phyloP scores from a whole-genome alignment of 345 rosid species.

The Sonneratia alba region DNA sequence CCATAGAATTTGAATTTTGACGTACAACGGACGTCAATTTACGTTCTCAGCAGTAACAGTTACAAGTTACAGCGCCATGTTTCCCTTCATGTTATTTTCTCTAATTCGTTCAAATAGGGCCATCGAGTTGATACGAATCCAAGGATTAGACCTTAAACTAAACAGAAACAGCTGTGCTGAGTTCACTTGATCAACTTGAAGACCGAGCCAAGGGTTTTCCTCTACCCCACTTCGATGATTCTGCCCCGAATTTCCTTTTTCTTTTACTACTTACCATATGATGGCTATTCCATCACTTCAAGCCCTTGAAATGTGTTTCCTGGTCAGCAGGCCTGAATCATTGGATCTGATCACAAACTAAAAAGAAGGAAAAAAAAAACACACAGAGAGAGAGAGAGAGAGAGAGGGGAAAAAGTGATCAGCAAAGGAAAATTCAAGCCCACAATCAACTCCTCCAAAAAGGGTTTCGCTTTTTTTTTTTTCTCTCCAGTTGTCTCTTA shows the following conservation, averaged over 20 bases:
- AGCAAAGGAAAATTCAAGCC: background rate
- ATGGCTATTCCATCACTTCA: background rate
- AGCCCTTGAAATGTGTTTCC: background rate
- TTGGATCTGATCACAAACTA: background rate
- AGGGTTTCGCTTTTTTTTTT: background rate
- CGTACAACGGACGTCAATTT: too few relatives aligned
- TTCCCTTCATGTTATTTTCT: too few relatives aligned
- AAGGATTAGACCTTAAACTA: background rate
- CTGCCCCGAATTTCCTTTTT: background rate
- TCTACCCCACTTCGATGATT: background rate
- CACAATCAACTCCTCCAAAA: background rate
- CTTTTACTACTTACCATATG: background rate
- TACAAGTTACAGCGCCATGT: too few relatives aligned
- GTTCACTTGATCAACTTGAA: background rate
- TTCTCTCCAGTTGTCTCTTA: background rate
- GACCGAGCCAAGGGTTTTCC: background rate
- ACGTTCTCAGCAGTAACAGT: too few relatives aligned
- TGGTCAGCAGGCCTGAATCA: background rate
- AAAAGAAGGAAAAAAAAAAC: background rate
- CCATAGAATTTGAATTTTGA: too few relatives aligned
- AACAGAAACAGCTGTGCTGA: background rate
- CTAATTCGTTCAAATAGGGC: too few relatives aligned
- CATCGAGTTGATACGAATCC: background rate
- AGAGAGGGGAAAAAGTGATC: background rate
- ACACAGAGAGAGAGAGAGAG: background rate